Percentiles rank a stretch among this genome's conserved stretches.
Conservation (phyloP, 345 rosid genomes). For the Eucalyptus rudis region DNA sequence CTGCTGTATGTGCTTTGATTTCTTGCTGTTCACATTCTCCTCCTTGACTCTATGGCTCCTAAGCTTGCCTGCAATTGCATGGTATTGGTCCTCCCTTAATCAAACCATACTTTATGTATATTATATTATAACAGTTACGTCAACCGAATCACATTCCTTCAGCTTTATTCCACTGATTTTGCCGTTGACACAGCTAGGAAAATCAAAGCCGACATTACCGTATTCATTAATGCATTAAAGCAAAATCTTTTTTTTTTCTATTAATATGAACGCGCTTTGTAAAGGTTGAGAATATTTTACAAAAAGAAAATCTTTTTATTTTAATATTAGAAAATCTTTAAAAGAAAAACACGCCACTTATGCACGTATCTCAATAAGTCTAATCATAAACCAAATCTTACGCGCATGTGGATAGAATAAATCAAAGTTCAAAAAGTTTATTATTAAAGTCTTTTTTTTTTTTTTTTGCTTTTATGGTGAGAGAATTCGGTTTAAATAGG, state of each 20-base stretch:
- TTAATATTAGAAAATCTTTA: not conserved
- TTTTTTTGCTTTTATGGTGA: not conserved
- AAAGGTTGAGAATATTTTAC: not conserved
- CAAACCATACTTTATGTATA: not conserved
- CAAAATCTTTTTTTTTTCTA: not conserved
- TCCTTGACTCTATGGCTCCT: not conserved
- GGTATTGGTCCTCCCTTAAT: not conserved
- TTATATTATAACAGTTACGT: not conserved
- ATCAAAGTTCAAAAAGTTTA: not conserved
- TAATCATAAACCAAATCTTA: not conserved
- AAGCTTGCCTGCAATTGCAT: not conserved
- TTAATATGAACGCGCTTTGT: not conserved
- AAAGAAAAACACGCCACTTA: not conserved
- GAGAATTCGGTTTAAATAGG: not conserved
- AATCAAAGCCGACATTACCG: not conserved
- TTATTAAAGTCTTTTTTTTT: too few species aligned
- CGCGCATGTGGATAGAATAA: not conserved
- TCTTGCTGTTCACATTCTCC: not conserved
- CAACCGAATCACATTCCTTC: not conserved
- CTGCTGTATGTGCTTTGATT: not conserved
- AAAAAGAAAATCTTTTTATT: not conserved
- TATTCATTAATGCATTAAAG: not conserved
- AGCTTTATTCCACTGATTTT: not conserved
- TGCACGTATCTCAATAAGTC: not conserved
- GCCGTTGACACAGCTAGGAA: not conserved